Evolutionary conservation across 257 asterid species (phyloP), one percentile per base, ranked within the genome.

Genomic region (Solanum lignicaule): DNA sequence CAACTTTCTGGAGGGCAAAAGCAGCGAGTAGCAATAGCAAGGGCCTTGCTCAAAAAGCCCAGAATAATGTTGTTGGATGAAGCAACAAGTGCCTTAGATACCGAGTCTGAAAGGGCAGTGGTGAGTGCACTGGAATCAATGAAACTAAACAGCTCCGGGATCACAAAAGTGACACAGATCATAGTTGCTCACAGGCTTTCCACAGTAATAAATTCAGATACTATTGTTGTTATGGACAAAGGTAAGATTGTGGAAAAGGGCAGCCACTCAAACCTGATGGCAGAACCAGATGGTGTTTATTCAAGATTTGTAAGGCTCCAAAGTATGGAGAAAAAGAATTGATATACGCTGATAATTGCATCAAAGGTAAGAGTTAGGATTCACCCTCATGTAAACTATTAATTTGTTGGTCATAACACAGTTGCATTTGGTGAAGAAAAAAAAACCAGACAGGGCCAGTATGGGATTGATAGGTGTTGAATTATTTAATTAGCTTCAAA

Each of bases 1-100:
- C 98, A 93, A 85, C 98, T 94, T 88, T 95, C 98, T 16, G 98
- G 98, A 78, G 98, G 98, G 84, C 98, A 94, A 73, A 95, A 95
- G 89, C 98, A 95, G 87, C 87, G 95, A 87, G 89, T 94, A 92
- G 98, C 95, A 65, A 93, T 95, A 79, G 95, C 95, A 31, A 90
- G 96, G 90, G 94, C 93, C 86, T 88, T 94, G 86, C 87, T 94
- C 87, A 95, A 91, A 86, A 96, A 90, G 87, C 98, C 98, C 27
- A 92, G 90, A 46, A 92, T 93, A 88, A 86, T 96, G 94, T 93
- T 95, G 71, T 95, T 93, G 16, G 96, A 96, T 86, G 98, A 95
- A 90, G 98, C 98, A 84, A 95, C 98, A 83, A 96, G 97, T 86
- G 98, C 98, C 55, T 95, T 95, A 6, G 98, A 96, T 85, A 93